Evolutionary conservation across 2,329 filamentous ascomycete species (phyloP), one percentile per base, ranked within the genome.

Genomic region (Boeremia lycopersici): DNA sequence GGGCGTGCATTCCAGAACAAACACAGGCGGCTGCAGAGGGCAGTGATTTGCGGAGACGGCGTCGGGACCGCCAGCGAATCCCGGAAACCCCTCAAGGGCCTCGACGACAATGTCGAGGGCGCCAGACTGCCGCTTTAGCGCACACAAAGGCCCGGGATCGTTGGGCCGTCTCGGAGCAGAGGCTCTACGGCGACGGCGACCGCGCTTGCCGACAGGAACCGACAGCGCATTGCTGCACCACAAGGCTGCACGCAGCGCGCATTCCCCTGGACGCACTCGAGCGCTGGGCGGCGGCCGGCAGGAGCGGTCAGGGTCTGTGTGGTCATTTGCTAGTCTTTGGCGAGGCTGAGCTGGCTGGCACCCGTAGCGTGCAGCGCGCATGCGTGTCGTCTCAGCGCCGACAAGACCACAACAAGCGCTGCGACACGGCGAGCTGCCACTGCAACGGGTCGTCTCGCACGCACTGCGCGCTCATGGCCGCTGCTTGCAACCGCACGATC

Each of bases 261-360:
- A 63, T 64, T 60, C 63, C 63, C 63, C 64, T 67, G 64, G 64
- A 59, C 40, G 53, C 59, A 53, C 47, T 48, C 55, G 51, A 41
- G 41, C 42, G 23, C 51, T 44, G 44, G 48, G 53, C 49, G 30
- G 43, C 50, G 47, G 57, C 52, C 56, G 59, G 58, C 60, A 63
- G 58, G 57, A 64, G 65, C 64, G 65, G 64, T 66, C 64, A 67
- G 58, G 59, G 61, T 44, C 41, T 28, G 49, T 48, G 53, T 43
- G 63, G 60, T 66, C 61, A 68, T 62, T 44, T 46, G 56, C 47
- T 59, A 55, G 19, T 53, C 60, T 58, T 58, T 54, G 46, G 46
- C 52, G 46, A 62, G 61, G 61, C 60, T 60, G 62, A 56, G 58
- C 47, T 68, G 62, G 59, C 62, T 56, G 62, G 51, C 60, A 60